Evolutionary conservation across 306 rosid genomes (phyloP).

Genomic region (Castanospermum australe): DNA sequence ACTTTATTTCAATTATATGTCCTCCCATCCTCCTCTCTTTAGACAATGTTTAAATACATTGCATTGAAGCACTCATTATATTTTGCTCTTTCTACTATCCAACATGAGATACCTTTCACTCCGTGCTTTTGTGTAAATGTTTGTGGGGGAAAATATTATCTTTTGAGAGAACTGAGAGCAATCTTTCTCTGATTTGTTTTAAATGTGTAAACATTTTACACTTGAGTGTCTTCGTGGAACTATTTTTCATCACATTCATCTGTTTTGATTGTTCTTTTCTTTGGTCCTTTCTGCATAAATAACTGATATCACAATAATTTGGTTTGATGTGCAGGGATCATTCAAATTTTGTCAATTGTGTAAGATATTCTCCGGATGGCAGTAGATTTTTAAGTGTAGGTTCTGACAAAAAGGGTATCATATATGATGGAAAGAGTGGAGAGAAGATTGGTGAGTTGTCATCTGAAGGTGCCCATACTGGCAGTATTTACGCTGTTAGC

Average conservation of each 20-base stretch:
- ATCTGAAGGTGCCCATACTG: slow-evolving; percentile 85
- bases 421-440: slow-evolving; percentile 80
- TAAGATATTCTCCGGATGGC: slow-evolving; percentile 93
- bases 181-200: not conserved
- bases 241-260: not conserved
- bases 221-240: not conserved
- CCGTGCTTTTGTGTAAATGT: not conserved
- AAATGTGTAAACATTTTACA: not conserved
- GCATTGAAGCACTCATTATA: not conserved
- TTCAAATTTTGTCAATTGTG: slow-evolving; percentile 92
- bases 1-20: not conserved
- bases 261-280: slow-evolving; percentile 10
- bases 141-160: not conserved
- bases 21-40: not conserved
- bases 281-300: not conserved
- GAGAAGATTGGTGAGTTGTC: slow-evolving; percentile 90
- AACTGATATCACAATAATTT: slow-evolving; percentile 4
- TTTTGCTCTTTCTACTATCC: not conserved
- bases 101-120: not conserved
- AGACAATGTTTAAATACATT: not conserved
- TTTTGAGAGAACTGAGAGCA: not conserved
- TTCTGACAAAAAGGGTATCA: slow-evolving; percentile 87
- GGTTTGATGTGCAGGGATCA: slow-evolving; percentile 73
- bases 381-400: slow-evolving; percentile 78
- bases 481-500: slow-evolving; percentile 92